Evolutionary conservation across 352 stramenopile genomes (phyloP).

Genomic region (Nothophytophthora sp.): DNA sequence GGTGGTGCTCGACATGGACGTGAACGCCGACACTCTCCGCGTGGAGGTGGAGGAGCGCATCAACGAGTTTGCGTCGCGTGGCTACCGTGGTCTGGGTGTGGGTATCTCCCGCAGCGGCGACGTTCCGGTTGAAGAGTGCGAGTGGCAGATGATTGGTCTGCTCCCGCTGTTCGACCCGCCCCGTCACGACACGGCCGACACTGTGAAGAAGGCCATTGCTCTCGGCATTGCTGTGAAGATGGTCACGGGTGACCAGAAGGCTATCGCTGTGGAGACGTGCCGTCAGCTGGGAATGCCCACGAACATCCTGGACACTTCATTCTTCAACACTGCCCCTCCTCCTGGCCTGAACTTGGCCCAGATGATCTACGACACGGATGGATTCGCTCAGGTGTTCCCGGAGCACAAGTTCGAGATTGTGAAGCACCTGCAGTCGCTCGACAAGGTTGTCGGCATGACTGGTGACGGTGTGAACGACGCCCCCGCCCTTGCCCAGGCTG

Average conservation of each 20-base stretch:
- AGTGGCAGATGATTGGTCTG: conserved; percentile 93
- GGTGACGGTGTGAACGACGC: conserved; percentile 94
- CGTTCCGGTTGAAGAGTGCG: conserved; percentile 70
- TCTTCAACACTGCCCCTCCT: conserved; percentile 75
- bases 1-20: conserved; percentile 88
- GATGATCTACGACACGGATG: conserved; percentile 92
- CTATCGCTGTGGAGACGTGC: conserved; percentile 93
- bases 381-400: conserved; percentile 93
- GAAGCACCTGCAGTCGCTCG: conserved; percentile 85
- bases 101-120: conserved; percentile 60
- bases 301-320: conserved; percentile 81
- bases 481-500: conserved; percentile 84
- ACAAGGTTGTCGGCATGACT: conserved; percentile 84
- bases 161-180: conserved; percentile 94
- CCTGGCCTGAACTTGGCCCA: conserved; percentile 64
- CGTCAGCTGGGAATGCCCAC: conserved; percentile 89
- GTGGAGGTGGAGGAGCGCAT: conserved; percentile 80
- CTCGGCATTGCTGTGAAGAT: conserved; percentile 95
- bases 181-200: conserved; percentile 91
- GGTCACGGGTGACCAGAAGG: conserved; percentile 94
- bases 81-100: conserved; percentile 70
- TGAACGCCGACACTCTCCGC: conserved; percentile 54
- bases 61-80: conserved; percentile 72
- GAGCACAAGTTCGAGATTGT: conserved; percentile 94
- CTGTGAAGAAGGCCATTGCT: conserved; percentile 90